phyloP scores from a whole-genome alignment of 805 yeast species.

The Metschnikowia reukaufii region DNA sequence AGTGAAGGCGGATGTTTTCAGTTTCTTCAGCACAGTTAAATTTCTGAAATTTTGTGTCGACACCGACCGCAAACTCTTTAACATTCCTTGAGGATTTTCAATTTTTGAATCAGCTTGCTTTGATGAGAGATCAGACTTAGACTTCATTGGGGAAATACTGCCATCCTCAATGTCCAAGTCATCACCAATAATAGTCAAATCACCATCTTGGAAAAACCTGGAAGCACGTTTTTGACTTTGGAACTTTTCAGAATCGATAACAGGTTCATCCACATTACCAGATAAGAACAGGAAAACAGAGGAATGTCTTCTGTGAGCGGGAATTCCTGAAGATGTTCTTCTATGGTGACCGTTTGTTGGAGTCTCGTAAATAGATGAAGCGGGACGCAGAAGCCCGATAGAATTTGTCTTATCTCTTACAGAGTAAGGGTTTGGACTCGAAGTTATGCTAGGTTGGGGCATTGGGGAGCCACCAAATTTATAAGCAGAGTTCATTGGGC shows the following conservation, averaged over 20 bases:
- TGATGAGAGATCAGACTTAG: conserved; percentile 35
- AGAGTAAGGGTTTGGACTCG: conserved; percentile 19
- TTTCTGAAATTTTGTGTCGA: conserved; percentile 51
- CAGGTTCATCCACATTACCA: conserved; percentile 26
- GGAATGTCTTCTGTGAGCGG: conserved; percentile 57
- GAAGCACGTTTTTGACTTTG: conserved; percentile 15
- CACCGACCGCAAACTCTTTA: conserved; percentile 53
- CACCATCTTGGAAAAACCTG: conserved; percentile 13
- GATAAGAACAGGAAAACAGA: conserved; percentile 56
- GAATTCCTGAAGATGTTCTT: conserved; percentile 29
- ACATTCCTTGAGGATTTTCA: conserved; percentile 25
- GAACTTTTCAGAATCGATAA: conserved; percentile 8
- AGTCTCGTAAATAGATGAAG: conserved; percentile 53
- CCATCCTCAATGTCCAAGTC: conserved; percentile 34
- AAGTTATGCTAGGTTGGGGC: neutral
- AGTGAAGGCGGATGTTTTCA: conserved; percentile 73
- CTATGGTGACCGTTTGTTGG: conserved; percentile 30
- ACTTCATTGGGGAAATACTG: conserved; percentile 37
- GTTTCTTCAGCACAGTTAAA: conserved; percentile 50
- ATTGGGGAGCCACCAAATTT: conserved; percentile 33
- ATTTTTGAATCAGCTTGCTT: conserved; percentile 7
- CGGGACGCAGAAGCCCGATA: conserved; percentile 35
- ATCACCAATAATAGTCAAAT: conserved; percentile 16
- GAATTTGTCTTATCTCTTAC: conserved; percentile 24
- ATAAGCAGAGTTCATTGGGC: conserved; percentile 29